Conservation (phyloP, 345 rosid species). For the Melastoma malabathricum region DNA sequence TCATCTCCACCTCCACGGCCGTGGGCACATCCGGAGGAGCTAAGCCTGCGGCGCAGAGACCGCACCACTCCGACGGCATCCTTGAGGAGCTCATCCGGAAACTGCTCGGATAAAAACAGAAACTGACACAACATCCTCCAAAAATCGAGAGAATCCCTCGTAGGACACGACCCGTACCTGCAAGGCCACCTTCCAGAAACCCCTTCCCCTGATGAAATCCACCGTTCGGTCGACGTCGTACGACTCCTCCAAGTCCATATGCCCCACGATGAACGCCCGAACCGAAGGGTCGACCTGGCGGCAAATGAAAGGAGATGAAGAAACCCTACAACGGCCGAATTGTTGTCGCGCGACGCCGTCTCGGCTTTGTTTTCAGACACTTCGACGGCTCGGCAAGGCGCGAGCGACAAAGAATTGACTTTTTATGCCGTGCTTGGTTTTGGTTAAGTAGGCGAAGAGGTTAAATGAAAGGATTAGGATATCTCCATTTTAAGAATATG, state of each 20-base stretch:
- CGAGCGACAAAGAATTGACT: not conserved
- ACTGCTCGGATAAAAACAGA: slow-evolving; percentile 20
- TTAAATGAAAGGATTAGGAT: no score
- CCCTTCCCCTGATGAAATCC: slow-evolving; percentile 45
- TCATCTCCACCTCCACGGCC: slow-evolving; percentile 21
- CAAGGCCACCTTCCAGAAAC: slow-evolving; percentile 58
- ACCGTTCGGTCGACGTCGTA: slow-evolving; percentile 43
- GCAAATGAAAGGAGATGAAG: no score
- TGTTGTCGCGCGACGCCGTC: no score
- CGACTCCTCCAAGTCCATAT: slow-evolving; percentile 35
- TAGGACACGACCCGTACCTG: slow-evolving; percentile 34
- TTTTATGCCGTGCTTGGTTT: no score
- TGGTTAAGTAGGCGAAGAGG: no score
- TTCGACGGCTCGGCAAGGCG: not conserved
- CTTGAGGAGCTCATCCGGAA: slow-evolving; percentile 75
- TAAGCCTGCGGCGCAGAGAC: slow-evolving; percentile 26
- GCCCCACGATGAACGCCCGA: not conserved
- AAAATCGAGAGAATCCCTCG: no score
- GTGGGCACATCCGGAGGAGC: slow-evolving; percentile 13
- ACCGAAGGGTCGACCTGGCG: no score
- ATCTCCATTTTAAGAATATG: no score
- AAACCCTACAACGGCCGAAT: no score
- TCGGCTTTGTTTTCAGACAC: no score
- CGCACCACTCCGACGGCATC: slow-evolving; percentile 46
- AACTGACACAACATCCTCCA: not conserved